Evolutionary conservation across 2,329 filamentous ascomycete genomes (phyloP), one percentile per base, ranked within the genome.

Genomic region (Diplodia intermedia): DNA sequence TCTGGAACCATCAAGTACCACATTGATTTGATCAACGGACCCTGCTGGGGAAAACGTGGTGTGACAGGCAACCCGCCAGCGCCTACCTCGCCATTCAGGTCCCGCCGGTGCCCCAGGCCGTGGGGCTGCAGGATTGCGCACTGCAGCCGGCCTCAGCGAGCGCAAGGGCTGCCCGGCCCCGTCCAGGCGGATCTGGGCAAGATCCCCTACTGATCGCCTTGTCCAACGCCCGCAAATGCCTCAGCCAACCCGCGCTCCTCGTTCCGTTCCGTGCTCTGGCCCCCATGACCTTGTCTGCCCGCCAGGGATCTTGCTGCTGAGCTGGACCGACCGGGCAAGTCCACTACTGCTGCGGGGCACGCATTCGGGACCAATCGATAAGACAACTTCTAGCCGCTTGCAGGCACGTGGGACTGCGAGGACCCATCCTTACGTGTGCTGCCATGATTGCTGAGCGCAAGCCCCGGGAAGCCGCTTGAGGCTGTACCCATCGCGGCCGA

Each of bases 161-260:
- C 31, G 47, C 43, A 63, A n/a, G 47, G 47, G 43, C 43, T 47
- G 18, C 43, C 36, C n/a, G n/a, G 52, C 60, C 43, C 36, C n/a
- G n/a, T 63, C 60, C 60, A 36, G 38, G 60, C 60, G 60, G 60
- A 63, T 63, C 60, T 52, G n/a, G 60, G 47, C 60, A 63, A 52
- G 60, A 63, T 63, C 60, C 36, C 60, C 60, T 65, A 54, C 62
- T 65, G 62, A 65, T 65, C 62, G 50, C 62, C 62, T 31, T 54
- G 62, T 54, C 49, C 49, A 38, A 47, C 62, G 50, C 47, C 47
- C 62, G 36, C 50, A 65, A 65, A 65, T 65, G 50, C 62, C 49
- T 65, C 62, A 50, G 11, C 31, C 38, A 65, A 53, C 52, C 61
- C 61, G 56, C 60, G 31, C 49, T 49, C 29, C 52, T 65, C 52